A percentile compares a stretch with the other conserved stretches of the same genome.
Conservation (phyloP, 257 asterid species). For the Solanum etuberosum region DNA sequence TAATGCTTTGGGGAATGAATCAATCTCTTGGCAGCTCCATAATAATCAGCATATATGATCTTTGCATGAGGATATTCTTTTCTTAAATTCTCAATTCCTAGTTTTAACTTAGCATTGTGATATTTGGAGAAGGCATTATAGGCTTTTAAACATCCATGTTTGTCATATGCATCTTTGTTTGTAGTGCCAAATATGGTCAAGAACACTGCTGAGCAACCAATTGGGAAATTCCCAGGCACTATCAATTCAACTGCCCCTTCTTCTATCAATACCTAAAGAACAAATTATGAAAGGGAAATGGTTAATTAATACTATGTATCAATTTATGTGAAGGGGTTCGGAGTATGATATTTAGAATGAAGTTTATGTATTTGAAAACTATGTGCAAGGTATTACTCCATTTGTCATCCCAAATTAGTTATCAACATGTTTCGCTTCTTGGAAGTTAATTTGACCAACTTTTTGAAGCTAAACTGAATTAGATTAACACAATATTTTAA, state of each 20-base stretch:
- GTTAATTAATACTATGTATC: neutral
- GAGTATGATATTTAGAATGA: no score
- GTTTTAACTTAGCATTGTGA: constrained; percentile 49
- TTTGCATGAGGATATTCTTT: constrained; percentile 43
- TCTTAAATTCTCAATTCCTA: constrained; percentile 36
- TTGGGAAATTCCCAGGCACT: constrained; percentile 69
- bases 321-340: no score
- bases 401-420: no score
- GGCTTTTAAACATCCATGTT: constrained; percentile 57
- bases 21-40: constrained; percentile 49
- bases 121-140: constrained; percentile 54
- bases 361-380: no score
- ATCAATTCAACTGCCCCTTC: constrained; percentile 67
- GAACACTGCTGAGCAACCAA: constrained; percentile 69
- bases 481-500: no score
- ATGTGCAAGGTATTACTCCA: no score
- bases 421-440: no score
- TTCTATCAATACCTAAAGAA: constrained; percentile 40
- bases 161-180: constrained; percentile 40
- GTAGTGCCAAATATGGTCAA: constrained; percentile 47
- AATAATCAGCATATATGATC: constrained; percentile 67
- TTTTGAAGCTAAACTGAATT: no score
- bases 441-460: no score
- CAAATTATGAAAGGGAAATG: neutral
- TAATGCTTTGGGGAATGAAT: constrained; percentile 45